Base-by-base conservation (phyloP, 352 stramenopile genomes). In the Saprolegnia parasitica region DNA sequence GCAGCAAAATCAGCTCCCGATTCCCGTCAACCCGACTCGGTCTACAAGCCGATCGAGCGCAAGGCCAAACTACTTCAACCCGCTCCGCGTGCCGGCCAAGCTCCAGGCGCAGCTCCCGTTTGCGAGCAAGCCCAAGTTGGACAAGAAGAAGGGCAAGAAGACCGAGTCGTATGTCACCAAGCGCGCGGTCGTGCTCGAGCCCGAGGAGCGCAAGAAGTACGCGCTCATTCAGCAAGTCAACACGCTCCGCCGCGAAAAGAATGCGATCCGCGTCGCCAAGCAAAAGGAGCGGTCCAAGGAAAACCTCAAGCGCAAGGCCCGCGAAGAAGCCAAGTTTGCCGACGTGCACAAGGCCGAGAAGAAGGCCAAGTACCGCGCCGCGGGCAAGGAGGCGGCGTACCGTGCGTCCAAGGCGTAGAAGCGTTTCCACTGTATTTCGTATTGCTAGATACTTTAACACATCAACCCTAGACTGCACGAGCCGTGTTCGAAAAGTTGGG, bases 21-120 rank as follows among this genome's bases (percentile, higher is more conserved):
- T 99, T 47, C 95, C 97, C 18, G 90, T 99, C 23, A 99, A 99
- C 76, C 88, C 24, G 96, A 99, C 78, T 98, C 93, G 39, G 86
- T 99, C 16, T 99, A 99, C 83, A 99, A 99, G 80, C 96, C 96
- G 11, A 98, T 99, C 60, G 84, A 98, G 52, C 90, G 98, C n/a
- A 86, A 84, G 32, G 82, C 90, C 62, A 87, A 92, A 13, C 88
- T 90, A n/a, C 60, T 99, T 99, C 75, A 95, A 94, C 50, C 66
- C 88, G 40, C 77, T 99, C n/a, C 89, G 90, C 64, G 88, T 99
- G 54, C 95, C 97, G 0, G 98, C 98, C 78, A 98, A 97, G 66
- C 84, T 99, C n/a, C 96, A 99, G 80, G 84, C 84, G n/a, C 77
- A 75, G 9, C 77, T 99, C 56, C 98, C 98, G 62, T 99, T 98